These are phyloP conservation scores for Botrytis medusae DNA, from an alignment of 2,329 filamentous ascomycete species.

Conservation along the genomic window DNA sequence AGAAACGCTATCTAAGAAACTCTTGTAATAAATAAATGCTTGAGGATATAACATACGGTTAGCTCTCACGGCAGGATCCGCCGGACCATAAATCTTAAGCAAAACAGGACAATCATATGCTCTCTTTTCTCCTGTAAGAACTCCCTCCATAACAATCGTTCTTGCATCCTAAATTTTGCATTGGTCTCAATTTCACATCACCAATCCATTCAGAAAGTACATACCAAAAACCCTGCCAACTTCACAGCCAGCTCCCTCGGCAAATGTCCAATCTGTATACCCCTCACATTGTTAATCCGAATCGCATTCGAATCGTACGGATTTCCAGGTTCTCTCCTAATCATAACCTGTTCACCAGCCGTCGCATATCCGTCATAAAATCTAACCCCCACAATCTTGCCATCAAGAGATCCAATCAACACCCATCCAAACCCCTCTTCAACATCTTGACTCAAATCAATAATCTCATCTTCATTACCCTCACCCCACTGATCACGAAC, in stretches of 20 bases:
- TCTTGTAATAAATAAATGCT: neutral
- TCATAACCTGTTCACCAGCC: slow-evolving; percentile 60
- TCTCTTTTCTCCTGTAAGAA: slow-evolving; percentile 65
- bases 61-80: slow-evolving; percentile 51
- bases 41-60: slow-evolving; percentile 33
- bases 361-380: slow-evolving; percentile 65
- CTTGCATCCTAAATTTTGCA: slow-evolving; percentile 49
- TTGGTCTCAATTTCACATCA: slow-evolving; percentile 8
- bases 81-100: slow-evolving; percentile 68
- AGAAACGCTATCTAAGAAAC: neutral
- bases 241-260: slow-evolving; percentile 66
- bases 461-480: slow-evolving; percentile 34
- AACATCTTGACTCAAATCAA: slow-evolving; percentile 37
- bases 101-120: slow-evolving; percentile 70
- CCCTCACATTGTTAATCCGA: slow-evolving; percentile 72
- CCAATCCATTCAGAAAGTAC: slow-evolving; percentile 30
- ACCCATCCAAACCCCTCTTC: slow-evolving; percentile 38
- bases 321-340: slow-evolving; percentile 66
- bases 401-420: slow-evolving; percentile 40
- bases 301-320: slow-evolving; percentile 75
- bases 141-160: slow-evolving; percentile 65
- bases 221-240: slow-evolving; percentile 69
- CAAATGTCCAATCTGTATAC: slow-evolving; percentile 76
- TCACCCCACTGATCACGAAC: slow-evolving; percentile 30
- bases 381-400: slow-evolving; percentile 51